Evolutionary conservation across 2,329 filamentous ascomycete genomes (phyloP).

Genomic region (Blastomyces gilchristii): DNA sequence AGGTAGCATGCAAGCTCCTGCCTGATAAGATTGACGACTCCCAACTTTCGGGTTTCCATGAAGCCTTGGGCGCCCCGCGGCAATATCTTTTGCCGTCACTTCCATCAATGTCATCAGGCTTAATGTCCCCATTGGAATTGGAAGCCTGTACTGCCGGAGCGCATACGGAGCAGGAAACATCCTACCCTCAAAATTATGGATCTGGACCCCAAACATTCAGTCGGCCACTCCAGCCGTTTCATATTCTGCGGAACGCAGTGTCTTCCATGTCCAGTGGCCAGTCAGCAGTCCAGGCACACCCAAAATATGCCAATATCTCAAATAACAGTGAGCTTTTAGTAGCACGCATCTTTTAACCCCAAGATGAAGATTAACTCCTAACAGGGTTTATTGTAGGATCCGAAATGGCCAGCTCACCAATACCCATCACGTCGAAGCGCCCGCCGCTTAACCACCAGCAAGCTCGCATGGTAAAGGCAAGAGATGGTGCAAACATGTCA

Average conservation of each 20-base stretch:
- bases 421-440: neutral
- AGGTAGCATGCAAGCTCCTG: neutral
- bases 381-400: neutral
- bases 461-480: neutral
- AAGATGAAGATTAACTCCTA: neutral
- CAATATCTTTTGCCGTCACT: neutral
- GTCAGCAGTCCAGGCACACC: neutral
- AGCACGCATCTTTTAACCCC: neutral
- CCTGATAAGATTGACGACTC: neutral
- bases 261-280: neutral
- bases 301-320: neutral
- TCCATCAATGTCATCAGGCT: neutral
- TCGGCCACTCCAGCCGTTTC: neutral
- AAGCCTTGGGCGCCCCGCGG: neutral
- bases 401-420: neutral
- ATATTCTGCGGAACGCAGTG: neutral
- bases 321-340: neutral
- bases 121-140: neutral
- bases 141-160: neutral
- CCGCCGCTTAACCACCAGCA: neutral
- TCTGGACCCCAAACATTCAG: neutral
- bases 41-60: neutral
- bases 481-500: neutral
- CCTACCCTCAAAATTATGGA: neutral
- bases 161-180: neutral